Percentiles rank a stretch among this genome's conserved stretches.
Evolutionary conservation across 2,329 filamentous ascomycete genomes (phyloP).

Genomic region (Epichloe aotearoae): DNA sequence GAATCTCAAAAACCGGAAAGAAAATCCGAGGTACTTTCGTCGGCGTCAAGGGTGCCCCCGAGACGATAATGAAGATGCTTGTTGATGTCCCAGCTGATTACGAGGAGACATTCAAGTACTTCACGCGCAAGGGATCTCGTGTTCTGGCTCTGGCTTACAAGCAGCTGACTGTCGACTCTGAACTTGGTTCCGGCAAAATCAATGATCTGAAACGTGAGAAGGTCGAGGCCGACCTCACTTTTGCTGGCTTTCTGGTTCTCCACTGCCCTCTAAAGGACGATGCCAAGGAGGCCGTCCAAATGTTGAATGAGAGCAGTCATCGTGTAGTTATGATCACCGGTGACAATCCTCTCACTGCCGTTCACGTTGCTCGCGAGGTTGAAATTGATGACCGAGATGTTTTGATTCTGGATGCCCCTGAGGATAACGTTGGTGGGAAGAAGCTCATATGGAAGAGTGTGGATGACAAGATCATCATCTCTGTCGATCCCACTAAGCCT

Average conservation of each 20-base stretch:
- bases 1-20: conserved; percentile 58
- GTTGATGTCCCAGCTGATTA: conserved; percentile 72
- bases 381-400: conserved; percentile 96
- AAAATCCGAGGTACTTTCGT: conserved; percentile 80
- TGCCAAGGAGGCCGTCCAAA: conserved; percentile 82
- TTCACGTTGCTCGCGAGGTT: conserved; percentile 88
- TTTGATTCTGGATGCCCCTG: conserved; percentile 86
- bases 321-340: conserved; percentile 98
- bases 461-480: conserved; percentile 76
- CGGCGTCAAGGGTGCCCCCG: conserved; percentile 94
- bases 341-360: conserved; percentile 91
- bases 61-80: conserved; percentile 93
- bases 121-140: conserved; percentile 87
- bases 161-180: conserved; percentile 67
- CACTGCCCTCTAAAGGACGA: conserved; percentile 96
- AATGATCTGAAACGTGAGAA: conserved; percentile 91
- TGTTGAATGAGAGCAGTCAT: conserved; percentile 98
- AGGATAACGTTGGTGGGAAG: conserved; percentile 69
- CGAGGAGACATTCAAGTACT: conserved; percentile 97
- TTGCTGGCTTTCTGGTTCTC: conserved; percentile 90
- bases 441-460: conserved; percentile 89
- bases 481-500: conserved; percentile 70
- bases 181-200: conserved; percentile 72
- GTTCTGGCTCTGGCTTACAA: conserved; percentile 92
- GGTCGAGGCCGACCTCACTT: conserved; percentile 70